Evolutionary conservation across 2,329 filamentous ascomycete species (phyloP), one percentile per base, ranked within the genome.

Genomic region (Talaromyces sp.): DNA sequence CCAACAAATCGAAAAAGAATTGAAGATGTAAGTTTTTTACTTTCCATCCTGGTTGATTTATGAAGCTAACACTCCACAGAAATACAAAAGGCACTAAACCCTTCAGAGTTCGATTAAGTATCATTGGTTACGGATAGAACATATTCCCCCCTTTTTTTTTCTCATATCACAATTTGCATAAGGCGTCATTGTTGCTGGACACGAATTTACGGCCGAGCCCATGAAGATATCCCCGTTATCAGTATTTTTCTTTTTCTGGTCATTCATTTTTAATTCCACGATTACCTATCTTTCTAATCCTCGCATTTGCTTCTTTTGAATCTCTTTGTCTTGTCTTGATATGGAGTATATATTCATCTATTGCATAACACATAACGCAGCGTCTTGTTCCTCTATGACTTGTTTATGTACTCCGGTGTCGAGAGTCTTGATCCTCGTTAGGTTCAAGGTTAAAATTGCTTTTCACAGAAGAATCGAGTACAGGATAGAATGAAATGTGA

Each of bases 1-100:
- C 90, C 90, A 62, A 84, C 88, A 67, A 93, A 97, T 74, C 81
- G 90, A 74, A 85, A 91, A 72, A 88, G 90, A 74, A 88, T 93
- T 73, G 91, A 96, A 72, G 93, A 97, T 84, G 94, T 97, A 81
- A 87, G 92, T 89, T 69, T 54, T n/a, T 17, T 35, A 62, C 39
- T 61, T 10, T 19, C 35, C 41, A n/a, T 22, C 25, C 22, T 4
- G 33, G 33, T 31, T 39, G 33, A 10, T 54, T 33, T 4, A 19
- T 17, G 15, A 66, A 31, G 22, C 50, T 43, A 31, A 67, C 9
- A 61, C 31, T 47, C 63, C 25, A 65, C 65, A 80, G 79, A 81
- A 81, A 78, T 81, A 81, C 70, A 80, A 80, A 71, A 74, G 73
- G 61, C 74, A 79, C 69, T 80, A 45, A 63, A 31, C 22, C 5